phyloP scores from a whole-genome alignment of 495 filamentous ascomycete species.

The Sporormia fimetaria region DNA sequence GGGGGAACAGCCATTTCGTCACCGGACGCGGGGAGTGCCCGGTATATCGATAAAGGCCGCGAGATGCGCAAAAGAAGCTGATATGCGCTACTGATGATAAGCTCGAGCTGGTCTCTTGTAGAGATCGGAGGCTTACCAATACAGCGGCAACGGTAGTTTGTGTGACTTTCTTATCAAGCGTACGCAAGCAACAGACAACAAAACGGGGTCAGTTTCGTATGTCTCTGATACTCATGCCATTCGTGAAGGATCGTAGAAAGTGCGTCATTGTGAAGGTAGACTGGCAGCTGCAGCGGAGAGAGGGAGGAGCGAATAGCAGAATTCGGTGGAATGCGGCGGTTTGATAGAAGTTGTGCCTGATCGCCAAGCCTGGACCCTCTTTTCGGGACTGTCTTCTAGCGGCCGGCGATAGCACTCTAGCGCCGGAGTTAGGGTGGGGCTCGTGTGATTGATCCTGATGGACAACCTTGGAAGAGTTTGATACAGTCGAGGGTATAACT shows the following conservation, averaged over 20 bases:
- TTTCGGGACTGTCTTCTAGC: too few species aligned
- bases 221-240: slow-evolving; percentile 18
- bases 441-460: too few species aligned
- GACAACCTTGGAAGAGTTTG: too few species aligned
- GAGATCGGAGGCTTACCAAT: neutral
- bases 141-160: neutral
- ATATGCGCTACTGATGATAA: neutral
- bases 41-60: neutral
- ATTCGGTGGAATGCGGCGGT: neutral
- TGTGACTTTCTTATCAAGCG: too few species aligned
- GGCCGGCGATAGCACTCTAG: too few species aligned
- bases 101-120: neutral
- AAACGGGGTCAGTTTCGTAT: slow-evolving; percentile 12
- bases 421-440: too few species aligned
- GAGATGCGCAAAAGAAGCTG: neutral
- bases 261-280: slow-evolving; percentile 5
- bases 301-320: neutral
- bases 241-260: slow-evolving; percentile 16
- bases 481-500: too few species aligned
- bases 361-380: too few species aligned
- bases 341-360: too few species aligned
- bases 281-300: neutral
- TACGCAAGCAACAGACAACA: neutral
- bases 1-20: slow-evolving; percentile 1
- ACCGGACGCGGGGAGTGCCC: neutral